Percentiles rank a stretch among this genome's conserved stretches.
Conservation (phyloP, 1,139 yeast genomes). For the Saccharomyces hybrid region DNA sequence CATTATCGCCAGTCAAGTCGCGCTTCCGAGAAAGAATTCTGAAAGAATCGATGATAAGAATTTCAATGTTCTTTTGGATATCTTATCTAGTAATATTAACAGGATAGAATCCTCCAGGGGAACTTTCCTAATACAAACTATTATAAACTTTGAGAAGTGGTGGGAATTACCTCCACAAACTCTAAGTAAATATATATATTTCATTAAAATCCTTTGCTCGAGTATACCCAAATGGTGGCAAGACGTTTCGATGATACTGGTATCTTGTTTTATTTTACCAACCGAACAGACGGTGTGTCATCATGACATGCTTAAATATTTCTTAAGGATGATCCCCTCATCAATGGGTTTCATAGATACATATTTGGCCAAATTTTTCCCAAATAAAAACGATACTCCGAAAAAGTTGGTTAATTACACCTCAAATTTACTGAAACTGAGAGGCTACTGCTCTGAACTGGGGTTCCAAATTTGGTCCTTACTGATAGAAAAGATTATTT, state of each 20-base stretch:
- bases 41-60: slow-evolving; percentile 40
- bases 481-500: slow-evolving; percentile 70
- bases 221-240: slow-evolving; percentile 85
- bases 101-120: slow-evolving; percentile 41
- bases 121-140: slow-evolving; percentile 40
- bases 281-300: slow-evolving; percentile 39
- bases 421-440: slow-evolving; percentile 49
- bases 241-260: slow-evolving; percentile 63
- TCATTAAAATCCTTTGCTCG: slow-evolving; percentile 70
- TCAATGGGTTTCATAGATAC: slow-evolving; percentile 59
- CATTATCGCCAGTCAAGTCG: slow-evolving; percentile 40
- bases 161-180: slow-evolving; percentile 37
- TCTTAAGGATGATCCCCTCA: slow-evolving; percentile 73
- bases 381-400: slow-evolving; percentile 66
- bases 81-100: slow-evolving; percentile 45
- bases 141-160: slow-evolving; percentile 54
- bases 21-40: slow-evolving; percentile 36
- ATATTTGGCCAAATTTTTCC: slow-evolving; percentile 55
- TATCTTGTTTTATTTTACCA: slow-evolving; percentile 46
- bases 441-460: slow-evolving; percentile 68
- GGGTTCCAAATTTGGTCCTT: slow-evolving; percentile 72
- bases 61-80: slow-evolving; percentile 39
- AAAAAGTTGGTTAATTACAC: slow-evolving; percentile 55
- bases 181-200: slow-evolving; percentile 53
- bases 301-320: slow-evolving; percentile 58